phyloP scores from a whole-genome alignment of 495 filamentous ascomycete genomes.

The Penicillium crystallinum region DNA sequence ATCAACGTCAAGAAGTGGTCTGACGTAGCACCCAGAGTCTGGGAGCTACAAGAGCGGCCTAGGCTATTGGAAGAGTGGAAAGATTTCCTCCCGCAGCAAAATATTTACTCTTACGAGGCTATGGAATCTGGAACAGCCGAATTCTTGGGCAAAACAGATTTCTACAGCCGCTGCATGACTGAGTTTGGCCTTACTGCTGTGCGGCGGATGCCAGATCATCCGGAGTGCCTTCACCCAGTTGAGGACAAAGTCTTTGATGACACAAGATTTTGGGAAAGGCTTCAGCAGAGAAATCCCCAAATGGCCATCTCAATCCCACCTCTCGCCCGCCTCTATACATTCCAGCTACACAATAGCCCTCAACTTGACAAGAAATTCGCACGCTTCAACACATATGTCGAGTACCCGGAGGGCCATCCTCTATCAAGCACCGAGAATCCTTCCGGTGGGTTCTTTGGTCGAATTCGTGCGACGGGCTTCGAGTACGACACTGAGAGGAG shows the following conservation, averaged over 20 bases:
- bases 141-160: slow-evolving; percentile 5
- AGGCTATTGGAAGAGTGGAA: slow-evolving; percentile 45
- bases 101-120: slow-evolving; percentile 15
- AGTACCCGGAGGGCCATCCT: slow-evolving; percentile 15
- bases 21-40: slow-evolving; percentile 14
- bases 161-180: slow-evolving; percentile 1
- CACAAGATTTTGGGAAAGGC: slow-evolving; percentile 5
- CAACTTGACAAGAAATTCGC: slow-evolving; percentile 7
- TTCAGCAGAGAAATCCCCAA: too few relatives aligned
- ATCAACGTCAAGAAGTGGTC: slow-evolving; percentile 14
- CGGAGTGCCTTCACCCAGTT: slow-evolving; percentile 1
- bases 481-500: slow-evolving; percentile 7
- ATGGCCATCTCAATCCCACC: slow-evolving; percentile 11
- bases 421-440: slow-evolving; percentile 9
- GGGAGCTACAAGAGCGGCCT: slow-evolving; percentile 35
- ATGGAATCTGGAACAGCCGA: slow-evolving; percentile 3
- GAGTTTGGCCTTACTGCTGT: not conserved
- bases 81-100: slow-evolving; percentile 38
- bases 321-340: slow-evolving; percentile 23
- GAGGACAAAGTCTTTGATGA: slow-evolving; percentile 1
- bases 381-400: slow-evolving; percentile 5
- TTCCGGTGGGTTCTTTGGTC: slow-evolving; percentile 16
- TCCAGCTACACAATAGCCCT: not conserved
- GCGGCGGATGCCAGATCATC: slow-evolving; percentile 3
- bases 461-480: slow-evolving; percentile 12